These are phyloP conservation scores for Austropuccinia psidii DNA, from an alignment of 1,284 basidiomycete species.

Conservation along the genomic window DNA sequence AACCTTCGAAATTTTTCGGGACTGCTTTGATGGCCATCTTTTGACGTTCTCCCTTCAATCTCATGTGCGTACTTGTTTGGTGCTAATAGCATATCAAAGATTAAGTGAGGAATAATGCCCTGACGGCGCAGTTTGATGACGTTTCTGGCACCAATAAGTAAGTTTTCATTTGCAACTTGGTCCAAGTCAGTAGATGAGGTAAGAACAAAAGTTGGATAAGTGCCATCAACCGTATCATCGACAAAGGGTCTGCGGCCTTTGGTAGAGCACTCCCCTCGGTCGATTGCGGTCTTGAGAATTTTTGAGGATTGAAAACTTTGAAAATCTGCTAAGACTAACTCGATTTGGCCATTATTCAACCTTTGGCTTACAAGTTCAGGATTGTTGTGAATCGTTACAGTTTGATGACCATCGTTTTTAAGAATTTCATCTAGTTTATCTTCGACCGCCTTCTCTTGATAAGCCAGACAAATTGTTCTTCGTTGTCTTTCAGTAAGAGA, in stretches of 20 bases:
- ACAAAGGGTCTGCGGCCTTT: neutral
- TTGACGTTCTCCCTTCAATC: neutral
- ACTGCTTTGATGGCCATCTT: neutral
- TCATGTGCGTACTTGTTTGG: slow-evolving; percentile 25
- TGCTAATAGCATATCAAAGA: slow-evolving; percentile 5
- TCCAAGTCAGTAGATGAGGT: slow-evolving; percentile 9
- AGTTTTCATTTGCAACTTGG: neutral
- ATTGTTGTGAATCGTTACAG: slow-evolving; percentile 5
- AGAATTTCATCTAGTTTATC: neutral
- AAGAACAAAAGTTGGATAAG: slow-evolving; percentile 1
- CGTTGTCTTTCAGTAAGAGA: neutral
- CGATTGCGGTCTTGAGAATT: neutral
- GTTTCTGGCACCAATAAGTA: neutral
- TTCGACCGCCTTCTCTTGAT: slow-evolving; percentile 16
- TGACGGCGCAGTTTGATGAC: slow-evolving; percentile 21
- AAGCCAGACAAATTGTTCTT: slow-evolving; percentile 21
- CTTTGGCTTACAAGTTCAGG: neutral
- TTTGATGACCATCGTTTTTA: slow-evolving; percentile 9
- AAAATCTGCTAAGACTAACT: slow-evolving; percentile 17
- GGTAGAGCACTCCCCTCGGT: neutral
- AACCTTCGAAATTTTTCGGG: neutral
- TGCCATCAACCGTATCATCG: neutral
- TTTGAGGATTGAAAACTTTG: neutral
- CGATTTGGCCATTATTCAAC: slow-evolving; percentile 4
- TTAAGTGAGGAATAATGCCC: slow-evolving; percentile 32